phyloP scores from a whole-genome alignment of 1,284 basidiomycete species.

The Pseudozyma pruni region DNA sequence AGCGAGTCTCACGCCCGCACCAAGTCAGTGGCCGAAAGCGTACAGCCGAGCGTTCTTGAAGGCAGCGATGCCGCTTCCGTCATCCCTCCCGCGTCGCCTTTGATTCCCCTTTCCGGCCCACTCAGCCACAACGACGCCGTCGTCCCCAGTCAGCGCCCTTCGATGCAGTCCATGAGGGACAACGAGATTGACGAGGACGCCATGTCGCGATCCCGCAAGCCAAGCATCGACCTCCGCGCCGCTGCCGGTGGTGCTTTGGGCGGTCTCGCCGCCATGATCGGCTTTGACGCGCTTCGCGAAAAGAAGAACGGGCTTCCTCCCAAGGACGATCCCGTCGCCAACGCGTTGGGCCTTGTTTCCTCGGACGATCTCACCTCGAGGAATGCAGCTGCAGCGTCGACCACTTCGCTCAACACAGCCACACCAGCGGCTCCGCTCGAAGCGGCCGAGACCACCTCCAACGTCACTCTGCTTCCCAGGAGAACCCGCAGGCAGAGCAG shows the following conservation, averaged over 20 bases:
- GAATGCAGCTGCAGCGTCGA: constrained; percentile 16
- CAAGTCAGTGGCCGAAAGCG: constrained; percentile 43
- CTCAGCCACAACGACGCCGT: constrained; percentile 49
- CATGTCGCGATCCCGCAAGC: constrained; percentile 36
- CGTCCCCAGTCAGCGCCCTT: constrained; percentile 40
- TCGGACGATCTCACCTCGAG: constrained; percentile 2
- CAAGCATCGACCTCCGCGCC: constrained; percentile 41
- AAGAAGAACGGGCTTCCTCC: constrained; percentile 40
- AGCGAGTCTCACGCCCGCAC: constrained; percentile 21
- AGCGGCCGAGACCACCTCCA: constrained; percentile 5
- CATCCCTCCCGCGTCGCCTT: constrained; percentile 35
- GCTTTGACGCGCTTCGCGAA: constrained; percentile 45
- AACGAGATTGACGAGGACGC: constrained; percentile 41
- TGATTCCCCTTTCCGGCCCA: constrained; percentile 49
- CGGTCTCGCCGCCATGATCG: constrained; percentile 49
- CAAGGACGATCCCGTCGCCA: constrained; percentile 27
- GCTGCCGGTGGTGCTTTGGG: constrained; percentile 49
- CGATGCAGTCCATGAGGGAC: constrained; percentile 42
- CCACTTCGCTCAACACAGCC: constrained; percentile 22
- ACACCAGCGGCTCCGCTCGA: constrained; percentile 6
- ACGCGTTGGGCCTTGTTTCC: constrained; percentile 18
- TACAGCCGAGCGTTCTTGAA: constrained; percentile 46
- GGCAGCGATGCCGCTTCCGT: constrained; percentile 38
- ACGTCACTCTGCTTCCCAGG: constrained; percentile 18
- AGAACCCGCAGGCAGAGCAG: constrained; percentile 23